phyloP scores from a whole-genome alignment of 208 protist species.

The Trypanosoma scelopori region DNA sequence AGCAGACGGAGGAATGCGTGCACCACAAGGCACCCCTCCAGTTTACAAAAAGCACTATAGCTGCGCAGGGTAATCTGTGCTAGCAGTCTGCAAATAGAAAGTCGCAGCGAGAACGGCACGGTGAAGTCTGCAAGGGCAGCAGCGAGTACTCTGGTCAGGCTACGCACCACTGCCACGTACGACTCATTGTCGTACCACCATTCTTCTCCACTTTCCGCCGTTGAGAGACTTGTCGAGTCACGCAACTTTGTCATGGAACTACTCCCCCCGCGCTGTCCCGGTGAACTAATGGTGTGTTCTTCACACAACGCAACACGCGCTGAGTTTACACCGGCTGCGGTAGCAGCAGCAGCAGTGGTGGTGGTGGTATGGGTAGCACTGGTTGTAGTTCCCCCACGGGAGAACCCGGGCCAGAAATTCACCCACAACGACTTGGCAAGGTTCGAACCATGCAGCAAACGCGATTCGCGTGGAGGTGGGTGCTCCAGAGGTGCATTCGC shows the following conservation, averaged over 20 bases:
- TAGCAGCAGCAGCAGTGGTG: not conserved
- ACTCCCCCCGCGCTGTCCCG: not conserved
- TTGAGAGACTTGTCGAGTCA: not conserved
- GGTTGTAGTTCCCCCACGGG: too few species aligned
- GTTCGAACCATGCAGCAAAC: not conserved
- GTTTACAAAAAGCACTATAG: slow-evolving; percentile 44
- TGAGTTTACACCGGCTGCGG: not conserved
- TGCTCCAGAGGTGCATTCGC: not conserved
- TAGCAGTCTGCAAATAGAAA: slow-evolving; percentile 43
- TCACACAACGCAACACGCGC: not conserved
- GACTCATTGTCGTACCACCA: slow-evolving; percentile 53
- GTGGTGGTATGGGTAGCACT: not conserved
- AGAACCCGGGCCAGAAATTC: slow-evolving; percentile 2
- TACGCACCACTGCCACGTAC: slow-evolving; percentile 47
- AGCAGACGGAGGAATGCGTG: slow-evolving; percentile 47
- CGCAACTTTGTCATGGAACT: not conserved
- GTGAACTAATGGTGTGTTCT: slow-evolving; percentile 1
- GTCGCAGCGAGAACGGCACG: slow-evolving; percentile 40
- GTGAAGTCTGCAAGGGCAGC: slow-evolving; percentile 30
- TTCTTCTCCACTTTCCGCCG: not conserved
- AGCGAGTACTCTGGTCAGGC: slow-evolving; percentile 45
- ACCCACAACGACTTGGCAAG: not conserved
- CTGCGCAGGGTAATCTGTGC: slow-evolving; percentile 47
- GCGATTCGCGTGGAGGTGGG: not conserved
- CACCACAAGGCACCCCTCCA: slow-evolving; percentile 59